phyloP scores from a whole-genome alignment of 2,329 filamentous ascomycete genomes.

The Fusarium guadeloupense region DNA sequence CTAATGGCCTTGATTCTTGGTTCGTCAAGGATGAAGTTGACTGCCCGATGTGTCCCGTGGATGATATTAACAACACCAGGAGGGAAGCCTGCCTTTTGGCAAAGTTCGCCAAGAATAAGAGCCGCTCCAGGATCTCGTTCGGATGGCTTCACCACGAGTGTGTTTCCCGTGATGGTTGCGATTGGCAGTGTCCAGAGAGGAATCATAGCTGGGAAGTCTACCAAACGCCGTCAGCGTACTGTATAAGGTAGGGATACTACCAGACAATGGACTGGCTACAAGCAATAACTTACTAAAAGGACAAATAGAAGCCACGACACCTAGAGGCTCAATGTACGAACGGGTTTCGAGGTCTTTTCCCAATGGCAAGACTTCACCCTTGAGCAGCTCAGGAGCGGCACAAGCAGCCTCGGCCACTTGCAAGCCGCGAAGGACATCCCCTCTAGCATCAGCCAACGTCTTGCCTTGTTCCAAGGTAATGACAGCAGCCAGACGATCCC shows the following conservation, averaged over 20 bases:
- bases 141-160: constrained; percentile 79
- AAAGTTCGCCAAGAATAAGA: constrained; percentile 80
- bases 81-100: constrained; percentile 78
- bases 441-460: constrained; percentile 77
- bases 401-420: constrained; percentile 81
- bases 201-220: constrained; percentile 87
- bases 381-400: constrained; percentile 75
- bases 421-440: constrained; percentile 77
- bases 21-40: constrained; percentile 82
- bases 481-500: constrained; percentile 77
- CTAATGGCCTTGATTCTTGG: constrained; percentile 80
- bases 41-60: constrained; percentile 76
- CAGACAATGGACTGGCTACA: too few species aligned
- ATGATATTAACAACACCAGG: constrained; percentile 79
- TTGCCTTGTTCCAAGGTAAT: constrained; percentile 84
- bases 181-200: constrained; percentile 83
- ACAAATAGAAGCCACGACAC: constrained; percentile 78
- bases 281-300: constrained; percentile 60
- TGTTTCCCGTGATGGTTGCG: constrained; percentile 80
- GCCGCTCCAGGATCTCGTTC: constrained; percentile 80
- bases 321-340: constrained; percentile 76
- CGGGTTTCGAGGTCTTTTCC: constrained; percentile 83
- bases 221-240: too few species aligned
- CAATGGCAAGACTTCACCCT: constrained; percentile 78
- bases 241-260: too few species aligned